Conservation (phyloP, 1,284 basidiomycete species). For the Rhodotorula sp. region DNA sequence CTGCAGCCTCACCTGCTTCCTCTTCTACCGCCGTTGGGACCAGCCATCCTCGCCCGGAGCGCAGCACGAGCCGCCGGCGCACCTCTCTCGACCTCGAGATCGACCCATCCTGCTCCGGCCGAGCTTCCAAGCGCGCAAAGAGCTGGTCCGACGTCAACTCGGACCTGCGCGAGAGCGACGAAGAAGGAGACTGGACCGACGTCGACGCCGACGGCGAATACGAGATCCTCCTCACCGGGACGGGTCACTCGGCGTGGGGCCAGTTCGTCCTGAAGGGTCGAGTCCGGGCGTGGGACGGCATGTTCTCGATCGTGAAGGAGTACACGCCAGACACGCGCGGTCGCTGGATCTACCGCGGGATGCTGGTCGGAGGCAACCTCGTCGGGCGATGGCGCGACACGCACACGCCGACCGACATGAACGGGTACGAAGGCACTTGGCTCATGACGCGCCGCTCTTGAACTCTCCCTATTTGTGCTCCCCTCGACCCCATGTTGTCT, state of each 20-base stretch:
- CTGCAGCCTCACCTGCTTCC: not conserved
- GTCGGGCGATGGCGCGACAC: slow-evolving; percentile 43
- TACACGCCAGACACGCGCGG: slow-evolving; percentile 42
- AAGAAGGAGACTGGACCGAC: slow-evolving; percentile 22
- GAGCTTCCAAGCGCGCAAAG: slow-evolving; percentile 19
- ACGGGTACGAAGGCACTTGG: slow-evolving; percentile 36
- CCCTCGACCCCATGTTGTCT: not conserved
- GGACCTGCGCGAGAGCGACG: slow-evolving; percentile 6
- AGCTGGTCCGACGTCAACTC: slow-evolving; percentile 13
- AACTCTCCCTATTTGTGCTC: not conserved
- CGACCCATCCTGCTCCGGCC: not conserved
- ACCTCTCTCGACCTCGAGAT: slow-evolving; percentile 6
- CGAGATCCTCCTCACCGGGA: slow-evolving; percentile 42
- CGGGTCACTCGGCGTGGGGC: slow-evolving; percentile 45
- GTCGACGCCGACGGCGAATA: slow-evolving; percentile 38
- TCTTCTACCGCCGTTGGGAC: not conserved
- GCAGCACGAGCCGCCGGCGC: not conserved
- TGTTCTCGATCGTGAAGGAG: slow-evolving; percentile 42
- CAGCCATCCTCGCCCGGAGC: slow-evolving; percentile 2
- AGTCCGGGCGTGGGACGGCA: slow-evolving; percentile 39
- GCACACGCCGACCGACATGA: slow-evolving; percentile 35
- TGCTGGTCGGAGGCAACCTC: slow-evolving; percentile 33
- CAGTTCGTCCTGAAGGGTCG: slow-evolving; percentile 42
- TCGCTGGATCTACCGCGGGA: slow-evolving; percentile 40
- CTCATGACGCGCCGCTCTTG: slow-evolving; percentile 13